Evolutionary conservation across 345 rosid species (phyloP).

Genomic region (Eucalyptus paniculata): DNA sequence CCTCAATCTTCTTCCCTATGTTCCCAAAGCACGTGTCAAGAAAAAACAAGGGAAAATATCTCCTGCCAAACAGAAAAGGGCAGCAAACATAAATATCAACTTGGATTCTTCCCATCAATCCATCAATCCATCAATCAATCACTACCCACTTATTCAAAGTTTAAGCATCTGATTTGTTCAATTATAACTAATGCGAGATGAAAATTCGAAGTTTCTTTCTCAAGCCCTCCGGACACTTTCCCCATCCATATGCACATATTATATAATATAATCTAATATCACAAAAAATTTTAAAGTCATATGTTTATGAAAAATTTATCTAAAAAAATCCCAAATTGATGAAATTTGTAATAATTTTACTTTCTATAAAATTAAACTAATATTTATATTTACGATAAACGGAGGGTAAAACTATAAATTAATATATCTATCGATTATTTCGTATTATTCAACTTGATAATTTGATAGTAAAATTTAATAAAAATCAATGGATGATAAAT

Average conservation of each 20-base stretch:
- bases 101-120: neutral
- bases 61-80: neutral
- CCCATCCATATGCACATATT: neutral
- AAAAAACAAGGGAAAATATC: neutral
- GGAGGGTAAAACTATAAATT: fast-evolving
- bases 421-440: too few species aligned
- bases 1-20: neutral
- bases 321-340: neutral
- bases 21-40: neutral
- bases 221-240: neutral
- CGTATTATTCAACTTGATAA: too few species aligned
- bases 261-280: neutral
- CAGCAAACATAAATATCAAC: neutral
- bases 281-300: fast-evolving
- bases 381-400: too few species aligned
- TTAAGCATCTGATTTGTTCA: neutral
- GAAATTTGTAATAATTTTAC: neutral
- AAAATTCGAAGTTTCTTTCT: neutral
- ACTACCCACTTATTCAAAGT: neutral
- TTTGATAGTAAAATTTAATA: too few species aligned
- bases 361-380: too few species aligned
- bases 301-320: neutral
- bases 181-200: neutral
- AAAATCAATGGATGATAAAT: too few species aligned
- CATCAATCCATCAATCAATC: neutral